Evolutionary conservation across 2,329 filamentous ascomycete species (phyloP).

Genomic region (Epichloe sibirici): DNA sequence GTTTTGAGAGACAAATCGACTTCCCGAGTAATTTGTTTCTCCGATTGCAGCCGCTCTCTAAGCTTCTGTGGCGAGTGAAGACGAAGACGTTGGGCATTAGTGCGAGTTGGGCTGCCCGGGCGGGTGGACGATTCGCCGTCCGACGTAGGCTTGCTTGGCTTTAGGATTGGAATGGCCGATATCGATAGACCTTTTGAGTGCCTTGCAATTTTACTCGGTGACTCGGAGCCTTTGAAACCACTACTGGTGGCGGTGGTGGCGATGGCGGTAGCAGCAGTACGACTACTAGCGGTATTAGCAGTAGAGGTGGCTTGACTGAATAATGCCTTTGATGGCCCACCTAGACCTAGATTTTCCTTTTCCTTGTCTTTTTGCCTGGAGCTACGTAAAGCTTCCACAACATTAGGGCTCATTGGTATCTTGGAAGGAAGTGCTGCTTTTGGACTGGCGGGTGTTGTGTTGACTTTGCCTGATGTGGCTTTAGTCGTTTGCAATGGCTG

Average conservation of each 20-base stretch:
- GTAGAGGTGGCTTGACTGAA: not conserved
- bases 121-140: conserved; percentile 14
- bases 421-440: conserved; percentile 33
- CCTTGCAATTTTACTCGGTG: conserved; percentile 16
- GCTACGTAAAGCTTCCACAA: conserved; percentile 25
- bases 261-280: not conserved
- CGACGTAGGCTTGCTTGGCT: conserved; percentile 21
- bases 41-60: conserved; percentile 72
- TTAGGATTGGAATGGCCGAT: conserved; percentile 43
- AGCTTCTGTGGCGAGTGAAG: conserved; percentile 63
- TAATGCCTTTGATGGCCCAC: conserved; percentile 5
- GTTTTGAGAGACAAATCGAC: conserved; percentile 58
- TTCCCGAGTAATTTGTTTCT: conserved; percentile 61
- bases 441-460: conserved; percentile 28
- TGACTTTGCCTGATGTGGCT: conserved; percentile 45
- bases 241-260: not conserved
- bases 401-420: conserved; percentile 38
- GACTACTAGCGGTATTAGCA: not conserved
- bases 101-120: conserved; percentile 18
- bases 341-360: conserved; percentile 23
- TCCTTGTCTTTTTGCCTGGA: conserved; percentile 33
- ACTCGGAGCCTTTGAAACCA: conserved; percentile 9
- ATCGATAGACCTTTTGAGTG: conserved; percentile 40
- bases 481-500: conserved; percentile 41
- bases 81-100: conserved; percentile 41